A percentile compares a stretch with the other conserved stretches of the same genome.
Conservation (phyloP, 2,329 filamentous ascomycete species). For the Fusarium sp. region DNA sequence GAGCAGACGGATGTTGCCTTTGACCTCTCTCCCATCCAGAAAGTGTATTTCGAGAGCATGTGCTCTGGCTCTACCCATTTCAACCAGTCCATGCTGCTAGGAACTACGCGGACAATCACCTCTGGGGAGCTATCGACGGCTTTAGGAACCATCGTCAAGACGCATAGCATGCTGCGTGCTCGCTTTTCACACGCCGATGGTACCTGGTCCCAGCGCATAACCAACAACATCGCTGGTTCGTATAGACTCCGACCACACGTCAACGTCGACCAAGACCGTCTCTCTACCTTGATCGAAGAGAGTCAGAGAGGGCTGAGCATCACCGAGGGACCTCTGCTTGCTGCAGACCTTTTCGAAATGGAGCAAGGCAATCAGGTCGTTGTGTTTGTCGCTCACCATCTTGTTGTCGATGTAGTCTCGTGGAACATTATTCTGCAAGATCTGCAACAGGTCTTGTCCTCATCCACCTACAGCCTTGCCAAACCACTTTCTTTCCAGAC, state of each 20-base stretch:
- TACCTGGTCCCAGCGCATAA: conserved; percentile 21
- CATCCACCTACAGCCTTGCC: conserved; percentile 40
- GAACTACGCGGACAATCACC: conserved; percentile 4
- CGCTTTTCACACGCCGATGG: conserved; percentile 4
- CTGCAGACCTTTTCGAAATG: conserved; percentile 36
- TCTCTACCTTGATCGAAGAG: conserved; percentile 1
- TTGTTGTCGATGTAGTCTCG: conserved; percentile 57
- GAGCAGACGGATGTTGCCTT: conserved; percentile 13
- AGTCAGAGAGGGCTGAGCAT: conserved; percentile 16
- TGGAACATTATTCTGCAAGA: conserved; percentile 53
- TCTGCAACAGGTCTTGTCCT: conserved; percentile 48
- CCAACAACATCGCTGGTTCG: background rate
- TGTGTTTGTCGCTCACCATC: conserved; percentile 49
- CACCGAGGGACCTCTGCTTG: conserved; percentile 2
- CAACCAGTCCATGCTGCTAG: conserved; percentile 32
- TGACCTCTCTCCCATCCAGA: conserved; percentile 22
- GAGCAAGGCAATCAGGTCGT: conserved; percentile 22
- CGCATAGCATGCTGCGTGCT: conserved; percentile 34
- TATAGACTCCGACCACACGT: conserved; percentile 6
- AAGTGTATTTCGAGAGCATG: conserved; percentile 21
- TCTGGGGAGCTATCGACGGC: conserved; percentile 1
- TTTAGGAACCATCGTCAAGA: conserved; percentile 12
- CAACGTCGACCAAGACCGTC: background rate
- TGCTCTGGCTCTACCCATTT: conserved; percentile 17
- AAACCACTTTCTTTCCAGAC: conserved; percentile 29